A percentile compares a stretch with the other conserved stretches of the same genome.
Evolutionary conservation across 202 grass and related monocot species (phyloP).

Genomic region (Schoenoplectus tabernaemontani): DNA sequence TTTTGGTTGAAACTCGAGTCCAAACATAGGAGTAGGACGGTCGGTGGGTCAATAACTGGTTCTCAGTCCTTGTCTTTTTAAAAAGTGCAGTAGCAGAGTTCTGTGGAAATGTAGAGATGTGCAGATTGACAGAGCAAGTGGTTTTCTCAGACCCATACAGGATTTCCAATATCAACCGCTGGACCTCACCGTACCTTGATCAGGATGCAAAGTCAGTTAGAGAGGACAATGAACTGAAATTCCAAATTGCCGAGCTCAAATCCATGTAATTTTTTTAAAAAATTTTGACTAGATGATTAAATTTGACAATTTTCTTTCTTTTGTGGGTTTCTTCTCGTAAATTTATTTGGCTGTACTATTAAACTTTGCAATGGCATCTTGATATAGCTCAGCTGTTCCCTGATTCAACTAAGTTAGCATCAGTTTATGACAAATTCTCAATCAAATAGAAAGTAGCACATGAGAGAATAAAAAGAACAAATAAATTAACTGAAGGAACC

Average conservation of each 20-base stretch:
- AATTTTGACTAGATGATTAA: neutral
- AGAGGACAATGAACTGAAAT: slow-evolving; percentile 50
- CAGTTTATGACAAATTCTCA: neutral
- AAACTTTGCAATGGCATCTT: neutral
- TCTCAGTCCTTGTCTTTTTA: slow-evolving; percentile 8
- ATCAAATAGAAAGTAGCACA: neutral
- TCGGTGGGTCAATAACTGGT: neutral
- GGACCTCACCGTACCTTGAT: slow-evolving; percentile 79
- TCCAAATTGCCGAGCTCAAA: slow-evolving; percentile 68
- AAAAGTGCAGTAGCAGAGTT: slow-evolving; percentile 68
- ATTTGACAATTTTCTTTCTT: neutral
- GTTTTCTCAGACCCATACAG: slow-evolving; percentile 88
- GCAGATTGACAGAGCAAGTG: slow-evolving; percentile 81
- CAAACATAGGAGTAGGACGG: neutral
- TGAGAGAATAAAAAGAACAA: neutral
- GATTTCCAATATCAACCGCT: slow-evolving; percentile 57
- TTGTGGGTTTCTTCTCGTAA: neutral
- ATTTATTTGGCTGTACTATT: neutral
- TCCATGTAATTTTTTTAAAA: slow-evolving; percentile 43
- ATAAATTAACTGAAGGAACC: neutral
- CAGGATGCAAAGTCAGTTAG: slow-evolving; percentile 62
- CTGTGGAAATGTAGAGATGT: slow-evolving; percentile 77
- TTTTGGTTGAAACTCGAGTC: neutral
- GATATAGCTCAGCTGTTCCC: neutral
- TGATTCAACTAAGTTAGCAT: neutral